Base-by-base conservation (phyloP, 2,329 filamentous ascomycete species). In the Cercospora sojina region DNA sequence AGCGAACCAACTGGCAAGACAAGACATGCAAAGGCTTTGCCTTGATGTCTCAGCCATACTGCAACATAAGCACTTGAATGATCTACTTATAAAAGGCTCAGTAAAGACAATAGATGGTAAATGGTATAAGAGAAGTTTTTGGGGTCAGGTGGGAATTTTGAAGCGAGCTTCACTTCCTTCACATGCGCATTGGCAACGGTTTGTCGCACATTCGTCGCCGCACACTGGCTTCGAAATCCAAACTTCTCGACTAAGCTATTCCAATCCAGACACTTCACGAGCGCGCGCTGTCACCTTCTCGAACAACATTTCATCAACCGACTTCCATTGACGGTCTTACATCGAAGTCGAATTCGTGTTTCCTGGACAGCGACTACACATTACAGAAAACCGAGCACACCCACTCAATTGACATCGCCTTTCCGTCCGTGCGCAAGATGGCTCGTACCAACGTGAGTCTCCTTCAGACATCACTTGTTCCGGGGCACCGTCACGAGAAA, bases 111-210 rank as follows among this genome's bases (percentile, higher is more conserved):
- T 57, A n/a, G 29, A 31, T n/a, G 23, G n/a, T 31, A 9, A 29
- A 57, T 16, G 53, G 29, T 18, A 57, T 35, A 7, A n/a, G 27
- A 18, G 29, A 31, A 57, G 53, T 8, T 5, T 9, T 31, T 27
- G 47, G 47, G 12, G n/a, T 35, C 27, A 35, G 27, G 53, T 29
- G 53, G 16, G 53, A 57, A 57, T 20, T 32, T 23, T 57, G 53
- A 57, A 57, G 53, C 53, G 53, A n/a, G 53, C 53, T 57, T 57
- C 53, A 57, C 53, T 31, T 35, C 20, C 27, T 35, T 32, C 53
- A 57, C 51, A 29, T 56, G n/a, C 25, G 51, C 29, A 23, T 57
- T 57, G 27, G 53, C 29, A 57, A 31, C 29, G 18, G 53, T 35
- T 35, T 23, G 27, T 10, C 16, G 31, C 27, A 35, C 16, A 10